These are phyloP conservation scores for Leucoagaricus sp. DNA, from an alignment of 1,284 basidiomycete genomes.

Conservation along the genomic window DNA sequence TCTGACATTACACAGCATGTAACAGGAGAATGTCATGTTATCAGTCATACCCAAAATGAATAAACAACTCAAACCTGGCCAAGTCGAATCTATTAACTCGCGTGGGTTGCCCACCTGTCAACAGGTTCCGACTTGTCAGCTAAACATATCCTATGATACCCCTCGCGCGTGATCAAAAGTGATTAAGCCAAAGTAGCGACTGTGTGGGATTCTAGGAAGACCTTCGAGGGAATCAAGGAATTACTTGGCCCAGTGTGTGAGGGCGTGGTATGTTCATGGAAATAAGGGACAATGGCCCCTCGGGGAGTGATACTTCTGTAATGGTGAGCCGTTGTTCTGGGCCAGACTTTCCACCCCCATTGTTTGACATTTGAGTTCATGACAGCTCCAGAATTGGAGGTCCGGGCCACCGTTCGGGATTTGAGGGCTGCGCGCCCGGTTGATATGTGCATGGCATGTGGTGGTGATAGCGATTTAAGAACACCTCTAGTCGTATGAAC, in stretches of 20 bases:
- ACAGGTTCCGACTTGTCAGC: background rate
- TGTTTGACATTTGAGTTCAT: background rate
- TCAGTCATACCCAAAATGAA: background rate
- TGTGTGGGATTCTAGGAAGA: background rate
- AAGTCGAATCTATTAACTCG: background rate
- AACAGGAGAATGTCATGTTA: background rate
- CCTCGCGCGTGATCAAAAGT: background rate
- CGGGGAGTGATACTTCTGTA: background rate
- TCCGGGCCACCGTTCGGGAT: background rate
- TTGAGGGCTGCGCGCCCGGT: background rate
- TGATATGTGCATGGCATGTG: too few relatives aligned
- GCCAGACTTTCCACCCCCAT: slow-evolving; percentile 11
- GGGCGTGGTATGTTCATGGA: background rate
- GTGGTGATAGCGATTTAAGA: too few relatives aligned
- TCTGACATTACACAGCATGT: background rate
- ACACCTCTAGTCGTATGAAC: too few relatives aligned
- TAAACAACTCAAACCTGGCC: background rate
- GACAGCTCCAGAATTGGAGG: background rate
- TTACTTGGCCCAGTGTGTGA: background rate
- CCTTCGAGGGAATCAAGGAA: background rate
- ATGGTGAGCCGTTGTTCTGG: slow-evolving; percentile 5
- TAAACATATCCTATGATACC: background rate
- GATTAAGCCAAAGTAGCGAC: background rate
- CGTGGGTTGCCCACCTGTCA: background rate
- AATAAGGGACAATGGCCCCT: background rate